A percentile compares a stretch with the other conserved stretches of the same genome.
These are phyloP conservation scores for Draba incana DNA, from an alignment of 345 rosid species.

Conservation along the genomic window DNA sequence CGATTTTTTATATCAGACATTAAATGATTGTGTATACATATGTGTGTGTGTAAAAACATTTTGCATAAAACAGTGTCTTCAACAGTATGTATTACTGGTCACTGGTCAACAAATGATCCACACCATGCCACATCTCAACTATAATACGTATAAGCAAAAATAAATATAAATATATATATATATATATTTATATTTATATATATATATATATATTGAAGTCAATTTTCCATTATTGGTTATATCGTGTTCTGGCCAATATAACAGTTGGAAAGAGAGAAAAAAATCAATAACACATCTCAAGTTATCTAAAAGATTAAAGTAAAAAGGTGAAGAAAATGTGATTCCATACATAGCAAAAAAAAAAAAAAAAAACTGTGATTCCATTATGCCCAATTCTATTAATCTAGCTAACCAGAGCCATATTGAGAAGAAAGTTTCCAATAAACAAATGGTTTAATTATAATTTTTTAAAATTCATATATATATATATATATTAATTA, in stretches of 20 bases:
- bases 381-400: background rate
- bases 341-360: background rate
- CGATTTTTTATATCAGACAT: background rate
- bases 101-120: conserved; percentile 39
- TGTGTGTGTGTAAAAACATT: background rate
- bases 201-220: conserved; percentile 18
- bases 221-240: conserved; percentile 6
- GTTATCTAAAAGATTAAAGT: background rate
- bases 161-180: too few relatives aligned
- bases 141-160: conserved; percentile 2
- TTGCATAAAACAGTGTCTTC: conserved; percentile 30
- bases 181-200: too few relatives aligned
- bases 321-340: background rate
- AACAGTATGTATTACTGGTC: conserved; percentile 30
- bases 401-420: background rate
- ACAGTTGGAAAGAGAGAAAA: conserved; percentile 30
- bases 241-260: conserved; percentile 33
- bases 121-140: conserved; percentile 32
- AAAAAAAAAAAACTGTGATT: background rate
- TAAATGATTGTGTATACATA: background rate
- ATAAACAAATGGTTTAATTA: too few relatives aligned
- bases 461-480: too few relatives aligned
- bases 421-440: too few relatives aligned
- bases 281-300: background rate
- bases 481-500: too few relatives aligned